These are phyloP conservation scores for Scortechinia acanthostroma DNA, from an alignment of 2,329 filamentous ascomycete genomes.

Conservation along the genomic window DNA sequence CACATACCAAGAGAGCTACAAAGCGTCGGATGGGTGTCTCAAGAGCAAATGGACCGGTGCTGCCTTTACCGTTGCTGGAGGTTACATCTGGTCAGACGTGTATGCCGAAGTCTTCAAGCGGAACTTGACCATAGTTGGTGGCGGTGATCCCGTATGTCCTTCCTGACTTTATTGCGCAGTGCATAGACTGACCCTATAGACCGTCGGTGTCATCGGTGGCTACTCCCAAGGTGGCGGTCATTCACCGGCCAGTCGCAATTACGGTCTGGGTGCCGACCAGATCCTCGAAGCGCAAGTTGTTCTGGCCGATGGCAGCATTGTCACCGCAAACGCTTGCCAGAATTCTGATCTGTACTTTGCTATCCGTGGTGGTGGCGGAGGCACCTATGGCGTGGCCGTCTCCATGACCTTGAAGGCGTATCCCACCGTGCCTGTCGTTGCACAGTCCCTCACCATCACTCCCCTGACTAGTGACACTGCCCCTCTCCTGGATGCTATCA, in stretches of 20 bases:
- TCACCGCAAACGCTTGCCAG: background rate
- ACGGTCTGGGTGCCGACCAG: background rate
- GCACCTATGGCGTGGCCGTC: conserved; percentile 5
- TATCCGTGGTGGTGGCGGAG: background rate
- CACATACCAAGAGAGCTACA: background rate
- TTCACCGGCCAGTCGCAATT: background rate
- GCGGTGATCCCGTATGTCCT: background rate
- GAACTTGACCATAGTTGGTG: background rate
- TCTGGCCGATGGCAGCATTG: background rate
- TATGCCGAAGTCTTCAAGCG: background rate
- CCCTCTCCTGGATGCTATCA: background rate
- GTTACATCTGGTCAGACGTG: background rate
- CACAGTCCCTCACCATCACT: conserved; percentile 2
- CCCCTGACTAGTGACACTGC: background rate
- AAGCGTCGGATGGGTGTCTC: background rate
- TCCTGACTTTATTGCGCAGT: background rate
- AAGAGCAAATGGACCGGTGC: background rate
- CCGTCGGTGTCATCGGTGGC: background rate
- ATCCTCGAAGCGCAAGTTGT: background rate
- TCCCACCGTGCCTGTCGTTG: conserved; percentile 6
- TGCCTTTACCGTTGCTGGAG: background rate
- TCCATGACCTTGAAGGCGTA: conserved; percentile 10
- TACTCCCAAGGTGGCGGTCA: background rate
- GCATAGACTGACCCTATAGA: background rate
- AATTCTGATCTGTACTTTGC: background rate